Evolutionary conservation across 495 filamentous ascomycete species (phyloP).

Genomic region (Sphaerosporella brunnea): DNA sequence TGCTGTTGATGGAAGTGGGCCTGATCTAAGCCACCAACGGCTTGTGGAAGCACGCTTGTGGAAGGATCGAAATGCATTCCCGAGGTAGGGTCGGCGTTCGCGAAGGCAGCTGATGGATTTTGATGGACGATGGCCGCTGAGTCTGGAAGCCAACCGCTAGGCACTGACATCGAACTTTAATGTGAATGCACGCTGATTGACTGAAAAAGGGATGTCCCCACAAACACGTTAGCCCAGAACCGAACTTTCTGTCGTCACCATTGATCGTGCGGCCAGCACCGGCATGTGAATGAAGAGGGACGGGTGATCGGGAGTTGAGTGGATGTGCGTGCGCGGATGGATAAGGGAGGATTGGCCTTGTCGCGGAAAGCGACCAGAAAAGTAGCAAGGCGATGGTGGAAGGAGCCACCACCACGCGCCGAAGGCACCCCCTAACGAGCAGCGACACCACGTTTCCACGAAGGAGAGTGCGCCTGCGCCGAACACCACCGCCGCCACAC

Average conservation of each 20-base stretch:
- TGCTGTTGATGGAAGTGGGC: constrained; percentile 36
- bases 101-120: constrained; percentile 17
- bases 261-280: constrained; percentile 6
- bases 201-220: constrained; percentile 6
- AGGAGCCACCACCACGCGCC: not conserved
- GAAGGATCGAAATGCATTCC: constrained; percentile 27
- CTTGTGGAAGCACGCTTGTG: constrained; percentile 26
- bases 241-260: constrained; percentile 5
- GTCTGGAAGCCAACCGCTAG: constrained; percentile 25
- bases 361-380: not conserved
- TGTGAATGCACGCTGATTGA: not conserved
- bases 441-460: too few relatives aligned
- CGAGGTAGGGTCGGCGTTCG: constrained; percentile 18
- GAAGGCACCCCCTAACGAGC: not conserved
- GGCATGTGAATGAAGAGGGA: constrained; percentile 6
- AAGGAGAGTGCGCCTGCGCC: too few relatives aligned
- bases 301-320: not conserved
- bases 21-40: constrained; percentile 35
- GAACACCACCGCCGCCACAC: too few relatives aligned
- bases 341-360: not conserved
- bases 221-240: constrained; percentile 7
- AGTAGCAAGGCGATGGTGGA: too few relatives aligned
- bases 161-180: constrained; percentile 23
- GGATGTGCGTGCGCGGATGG: too few relatives aligned
- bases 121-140: constrained; percentile 21